A percentile compares a stretch with the other conserved stretches of the same genome.
Evolutionary conservation across 208 protist species (phyloP).

Genomic region (Acanthamoeba healyi): DNA sequence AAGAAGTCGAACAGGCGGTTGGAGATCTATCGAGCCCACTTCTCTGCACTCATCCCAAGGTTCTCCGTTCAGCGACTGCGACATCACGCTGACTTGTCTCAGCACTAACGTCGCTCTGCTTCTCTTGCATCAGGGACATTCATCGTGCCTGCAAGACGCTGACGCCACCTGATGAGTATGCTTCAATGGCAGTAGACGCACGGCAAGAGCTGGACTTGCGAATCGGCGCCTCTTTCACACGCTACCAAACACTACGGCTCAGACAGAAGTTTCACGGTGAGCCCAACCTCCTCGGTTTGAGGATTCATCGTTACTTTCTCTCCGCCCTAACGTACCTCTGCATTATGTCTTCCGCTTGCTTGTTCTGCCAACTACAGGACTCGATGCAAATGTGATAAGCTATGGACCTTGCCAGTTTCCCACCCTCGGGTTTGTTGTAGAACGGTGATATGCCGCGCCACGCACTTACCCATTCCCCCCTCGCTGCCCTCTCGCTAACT

Average conservation of each 20-base stretch:
- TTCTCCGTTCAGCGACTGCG: not conserved
- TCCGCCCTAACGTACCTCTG: too few relatives aligned
- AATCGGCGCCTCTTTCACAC: constrained; percentile 94
- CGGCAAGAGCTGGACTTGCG: constrained; percentile 94
- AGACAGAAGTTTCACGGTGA: constrained; percentile 80
- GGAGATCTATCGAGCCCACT: constrained; percentile 88
- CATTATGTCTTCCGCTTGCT: too few relatives aligned
- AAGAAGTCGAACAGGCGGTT: constrained; percentile 79
- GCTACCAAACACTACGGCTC: constrained; percentile 92
- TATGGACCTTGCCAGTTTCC: constrained; percentile 97
- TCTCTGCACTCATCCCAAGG: constrained; percentile 91
- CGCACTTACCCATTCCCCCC: not conserved
- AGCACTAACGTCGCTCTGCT: not conserved
- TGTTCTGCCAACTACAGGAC: not conserved
- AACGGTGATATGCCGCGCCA: too few relatives aligned
- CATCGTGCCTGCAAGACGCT: constrained; percentile 85
- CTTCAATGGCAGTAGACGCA: constrained; percentile 92
- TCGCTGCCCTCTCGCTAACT: not conserved
- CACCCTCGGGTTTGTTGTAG: constrained; percentile 96
- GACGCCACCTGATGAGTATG: constrained; percentile 83
- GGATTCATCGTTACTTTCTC: not conserved
- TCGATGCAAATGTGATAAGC: constrained; percentile 80
- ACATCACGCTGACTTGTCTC: too few relatives aligned
- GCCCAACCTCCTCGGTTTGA: not conserved
- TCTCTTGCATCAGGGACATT: constrained; percentile 86